Percentiles rank a stretch among this genome's conserved stretches.
Conservation (phyloP, 306 rosid species). For the Spatholobus suberectus region DNA sequence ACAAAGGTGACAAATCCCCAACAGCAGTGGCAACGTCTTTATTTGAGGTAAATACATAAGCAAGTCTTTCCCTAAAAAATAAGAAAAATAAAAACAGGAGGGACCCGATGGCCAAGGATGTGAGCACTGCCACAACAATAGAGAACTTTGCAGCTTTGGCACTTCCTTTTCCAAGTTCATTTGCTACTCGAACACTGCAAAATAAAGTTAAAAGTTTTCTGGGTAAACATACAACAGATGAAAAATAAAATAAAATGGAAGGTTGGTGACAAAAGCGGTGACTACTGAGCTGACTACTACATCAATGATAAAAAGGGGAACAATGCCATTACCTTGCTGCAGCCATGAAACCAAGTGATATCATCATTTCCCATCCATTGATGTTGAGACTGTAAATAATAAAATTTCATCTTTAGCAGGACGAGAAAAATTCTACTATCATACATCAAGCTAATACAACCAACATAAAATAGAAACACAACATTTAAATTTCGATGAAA, state of each 20-base stretch:
- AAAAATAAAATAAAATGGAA: not conserved
- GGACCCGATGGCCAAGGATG: constrained; percentile 50
- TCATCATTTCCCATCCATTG: constrained; percentile 70
- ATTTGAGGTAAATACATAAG: constrained; percentile 52
- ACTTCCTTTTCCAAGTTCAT: constrained; percentile 68
- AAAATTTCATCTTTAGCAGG: constrained; percentile 10
- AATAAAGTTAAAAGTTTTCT: not conserved
- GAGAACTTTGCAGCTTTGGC: constrained; percentile 65
- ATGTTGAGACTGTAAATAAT: constrained; percentile 56
- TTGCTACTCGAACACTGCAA: constrained; percentile 64
- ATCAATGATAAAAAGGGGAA: too few relatives aligned
- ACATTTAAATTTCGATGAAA: not conserved
- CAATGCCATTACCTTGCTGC: constrained; percentile 53
- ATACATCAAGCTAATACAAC: constrained; percentile 9
- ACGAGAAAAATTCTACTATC: not conserved
- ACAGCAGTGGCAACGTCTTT: constrained; percentile 51
- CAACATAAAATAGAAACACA: constrained; percentile 3
- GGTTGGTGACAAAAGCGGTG: not conserved
- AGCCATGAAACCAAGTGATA: constrained; percentile 58
- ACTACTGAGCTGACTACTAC: not conserved
- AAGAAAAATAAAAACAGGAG: constrained; percentile 53
- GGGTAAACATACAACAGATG: not conserved
- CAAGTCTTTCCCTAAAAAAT: constrained; percentile 50
- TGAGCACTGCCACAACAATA: constrained; percentile 47
- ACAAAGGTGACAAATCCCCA: constrained; percentile 56